Base-by-base conservation (phyloP, 2,329 filamentous ascomycete species). In the Sporothrix inflata region DNA sequence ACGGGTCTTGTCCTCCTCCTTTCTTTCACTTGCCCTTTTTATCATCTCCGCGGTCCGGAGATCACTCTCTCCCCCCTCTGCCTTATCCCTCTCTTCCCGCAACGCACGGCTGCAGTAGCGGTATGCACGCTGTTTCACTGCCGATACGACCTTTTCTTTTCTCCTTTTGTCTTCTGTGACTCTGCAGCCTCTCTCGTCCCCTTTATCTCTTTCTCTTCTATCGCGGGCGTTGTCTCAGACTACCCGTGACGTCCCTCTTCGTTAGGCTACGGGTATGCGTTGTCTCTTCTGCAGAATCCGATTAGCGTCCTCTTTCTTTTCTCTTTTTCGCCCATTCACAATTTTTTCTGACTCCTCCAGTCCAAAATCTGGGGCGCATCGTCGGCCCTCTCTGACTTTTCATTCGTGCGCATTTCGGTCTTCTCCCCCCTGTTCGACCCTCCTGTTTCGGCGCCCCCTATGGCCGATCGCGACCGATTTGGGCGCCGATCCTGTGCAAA, bases 51-150 rank as follows among this genome's bases (percentile, higher is more conserved):
- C n/a, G 60, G 60, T 61, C 57, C 19, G 19, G 19, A 21, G 57
- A 61, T 30, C 57, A 61, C n/a, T 21, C 40, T 14, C 19, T 57
- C 34, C n/a, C 57, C 19, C n/a, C 60, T 12, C 60, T 45, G 34
- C 57, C 21, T 65, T 65, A 21, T 67, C 27, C 21, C 27, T 30
- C 24, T 38, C 45, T 1, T 38, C 65, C 42, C 27, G 27, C 16
- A 53, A 51, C 47, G 65, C 67, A 69, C 51, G 21, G 49, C 67
- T 57, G 67, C 67, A 69, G 67, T 57, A 57, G 49, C n/a, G 21
- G 27, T 27, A 40, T 69, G 67, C 38, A 42, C 12, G 16, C 7
- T 34, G 67, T 69, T 69, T 49, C 67, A 69, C 67, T 69, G 67
- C 67, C 67, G 67, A 69, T 45, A 69, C 34, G 49, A 69, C 49